Conservation (phyloP, 2,329 filamentous ascomycete genomes). For the Venturia carpophila region DNA sequence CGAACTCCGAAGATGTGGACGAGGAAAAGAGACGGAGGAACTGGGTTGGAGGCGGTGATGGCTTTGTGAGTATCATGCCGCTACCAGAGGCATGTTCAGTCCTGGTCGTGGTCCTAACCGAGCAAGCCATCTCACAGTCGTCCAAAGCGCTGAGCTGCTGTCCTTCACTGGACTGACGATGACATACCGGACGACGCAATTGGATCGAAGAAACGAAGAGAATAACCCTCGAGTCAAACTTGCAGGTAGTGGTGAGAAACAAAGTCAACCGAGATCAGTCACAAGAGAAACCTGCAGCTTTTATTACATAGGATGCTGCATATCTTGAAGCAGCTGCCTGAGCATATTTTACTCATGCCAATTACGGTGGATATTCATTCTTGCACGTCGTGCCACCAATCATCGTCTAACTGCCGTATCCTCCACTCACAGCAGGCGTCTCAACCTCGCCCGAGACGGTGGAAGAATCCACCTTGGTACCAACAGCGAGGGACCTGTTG, state of each 20-base stretch:
- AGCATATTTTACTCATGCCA: neutral
- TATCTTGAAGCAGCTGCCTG: neutral
- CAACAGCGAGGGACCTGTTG: neutral
- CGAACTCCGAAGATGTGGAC: too few relatives aligned
- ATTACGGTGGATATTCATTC: neutral
- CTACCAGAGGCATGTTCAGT: too few relatives aligned
- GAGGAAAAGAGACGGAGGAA: too few relatives aligned
- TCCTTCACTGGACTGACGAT: too few relatives aligned
- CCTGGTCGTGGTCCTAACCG: neutral
- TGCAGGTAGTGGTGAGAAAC: too few relatives aligned
- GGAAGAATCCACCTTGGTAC: neutral
- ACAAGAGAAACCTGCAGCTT: neutral
- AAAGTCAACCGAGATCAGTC: neutral
- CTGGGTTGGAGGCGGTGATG: too few relatives aligned
- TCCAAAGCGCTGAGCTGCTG: neutral
- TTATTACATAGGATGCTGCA: neutral
- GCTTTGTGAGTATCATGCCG: too few relatives aligned
- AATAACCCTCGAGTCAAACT: neutral
- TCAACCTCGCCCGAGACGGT: neutral
- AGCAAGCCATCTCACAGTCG: neutral
- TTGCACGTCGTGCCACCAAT: neutral
- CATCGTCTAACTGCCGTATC: neutral
- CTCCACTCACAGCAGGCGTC: neutral
- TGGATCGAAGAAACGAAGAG: too few relatives aligned
- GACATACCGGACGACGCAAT: neutral